A percentile compares a stretch with the other conserved stretches of the same genome.
phyloP scores from a whole-genome alignment of 2,329 filamentous ascomycete species.

The Phialophora expanda region DNA sequence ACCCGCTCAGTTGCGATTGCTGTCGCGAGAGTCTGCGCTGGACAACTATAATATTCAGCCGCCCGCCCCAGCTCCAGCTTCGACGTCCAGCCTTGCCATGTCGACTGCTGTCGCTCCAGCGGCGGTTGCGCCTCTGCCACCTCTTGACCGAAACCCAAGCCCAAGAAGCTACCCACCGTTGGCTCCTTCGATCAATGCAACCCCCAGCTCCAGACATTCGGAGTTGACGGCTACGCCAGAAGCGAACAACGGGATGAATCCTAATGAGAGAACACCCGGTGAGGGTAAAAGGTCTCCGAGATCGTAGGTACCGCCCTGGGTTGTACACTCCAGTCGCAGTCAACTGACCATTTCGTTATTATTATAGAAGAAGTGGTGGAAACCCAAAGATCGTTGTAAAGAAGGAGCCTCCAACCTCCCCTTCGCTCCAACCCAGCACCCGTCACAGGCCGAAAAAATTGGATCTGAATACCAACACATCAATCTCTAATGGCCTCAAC shows the following conservation, averaged over 20 bases:
- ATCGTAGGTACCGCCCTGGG: slow-evolving; percentile 50
- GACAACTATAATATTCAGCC: slow-evolving; percentile 8
- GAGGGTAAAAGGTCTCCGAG: slow-evolving; percentile 61
- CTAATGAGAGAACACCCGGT: slow-evolving; percentile 42
- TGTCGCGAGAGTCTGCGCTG: background rate
- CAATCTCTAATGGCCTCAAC: slow-evolving; percentile 42
- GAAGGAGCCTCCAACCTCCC: slow-evolving; percentile 86
- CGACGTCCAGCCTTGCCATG: slow-evolving; percentile 43
- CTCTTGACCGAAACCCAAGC: slow-evolving; percentile 53
- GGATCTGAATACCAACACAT: slow-evolving; percentile 69
- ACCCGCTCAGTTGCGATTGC: background rate
- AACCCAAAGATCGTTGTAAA: slow-evolving; percentile 88
- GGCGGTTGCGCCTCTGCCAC: slow-evolving; percentile 50
- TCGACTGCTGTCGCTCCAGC: slow-evolving; percentile 57
- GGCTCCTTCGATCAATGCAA: slow-evolving; percentile 45
- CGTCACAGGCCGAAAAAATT: slow-evolving; percentile 77
- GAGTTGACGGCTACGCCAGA: slow-evolving; percentile 28
- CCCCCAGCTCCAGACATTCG: slow-evolving; percentile 34
- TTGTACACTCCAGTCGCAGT: background rate
- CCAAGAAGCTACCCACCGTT: slow-evolving; percentile 52
- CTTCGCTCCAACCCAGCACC: slow-evolving; percentile 71
- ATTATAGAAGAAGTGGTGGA: slow-evolving; percentile 53
- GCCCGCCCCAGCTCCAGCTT: background rate
- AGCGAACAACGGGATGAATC: slow-evolving; percentile 15
- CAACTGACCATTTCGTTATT: slow-evolving; percentile 30